A percentile compares a stretch with the other conserved stretches of the same genome.
These are phyloP conservation scores for Acorus calamus DNA, from an alignment of 106 monocot species.

Conservation along the genomic window DNA sequence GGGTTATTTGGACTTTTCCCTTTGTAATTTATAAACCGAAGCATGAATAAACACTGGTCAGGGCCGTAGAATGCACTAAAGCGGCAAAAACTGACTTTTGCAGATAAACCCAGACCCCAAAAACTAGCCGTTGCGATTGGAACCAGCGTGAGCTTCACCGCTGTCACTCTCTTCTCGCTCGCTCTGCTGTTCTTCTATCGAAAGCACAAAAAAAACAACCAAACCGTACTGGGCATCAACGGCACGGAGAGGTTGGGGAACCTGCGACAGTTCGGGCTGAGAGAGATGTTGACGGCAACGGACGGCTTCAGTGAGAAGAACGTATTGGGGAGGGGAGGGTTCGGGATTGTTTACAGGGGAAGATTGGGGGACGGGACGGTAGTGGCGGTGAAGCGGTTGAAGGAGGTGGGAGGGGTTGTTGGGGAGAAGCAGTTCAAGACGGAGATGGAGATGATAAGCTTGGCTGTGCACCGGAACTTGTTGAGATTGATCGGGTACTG, in stretches of 20 bases:
- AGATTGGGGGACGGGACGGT: constrained; percentile 55
- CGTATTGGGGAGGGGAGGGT: constrained; percentile 85
- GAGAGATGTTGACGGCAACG: constrained; percentile 64
- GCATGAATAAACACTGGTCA: no score
- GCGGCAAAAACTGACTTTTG: no score
- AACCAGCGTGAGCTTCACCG: constrained; percentile 38
- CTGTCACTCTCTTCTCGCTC: constrained; percentile 26
- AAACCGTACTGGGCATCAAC: constrained; percentile 36
- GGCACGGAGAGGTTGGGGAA: constrained; percentile 60
- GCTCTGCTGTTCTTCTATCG: constrained; percentile 28
- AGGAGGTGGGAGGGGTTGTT: constrained; percentile 49
- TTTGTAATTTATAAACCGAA: no score
- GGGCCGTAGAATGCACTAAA: no score
- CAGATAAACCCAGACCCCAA: constrained; percentile 31
- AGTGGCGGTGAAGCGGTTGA: constrained; percentile 89
- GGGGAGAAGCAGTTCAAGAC: constrained; percentile 86
- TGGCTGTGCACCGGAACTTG: constrained; percentile 84
- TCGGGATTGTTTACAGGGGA: constrained; percentile 83
- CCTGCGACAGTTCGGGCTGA: constrained; percentile 62
- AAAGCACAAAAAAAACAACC: constrained; percentile 39
- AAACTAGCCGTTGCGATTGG: constrained; percentile 69
- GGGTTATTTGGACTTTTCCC: no score
- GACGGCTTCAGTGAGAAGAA: constrained; percentile 64
- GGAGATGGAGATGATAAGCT: constrained; percentile 94
- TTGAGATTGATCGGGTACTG: constrained; percentile 86